A percentile compares a stretch with the other conserved stretches of the same genome.
phyloP scores from a whole-genome alignment of 805 yeast genomes.

The Candida loeiensis region DNA sequence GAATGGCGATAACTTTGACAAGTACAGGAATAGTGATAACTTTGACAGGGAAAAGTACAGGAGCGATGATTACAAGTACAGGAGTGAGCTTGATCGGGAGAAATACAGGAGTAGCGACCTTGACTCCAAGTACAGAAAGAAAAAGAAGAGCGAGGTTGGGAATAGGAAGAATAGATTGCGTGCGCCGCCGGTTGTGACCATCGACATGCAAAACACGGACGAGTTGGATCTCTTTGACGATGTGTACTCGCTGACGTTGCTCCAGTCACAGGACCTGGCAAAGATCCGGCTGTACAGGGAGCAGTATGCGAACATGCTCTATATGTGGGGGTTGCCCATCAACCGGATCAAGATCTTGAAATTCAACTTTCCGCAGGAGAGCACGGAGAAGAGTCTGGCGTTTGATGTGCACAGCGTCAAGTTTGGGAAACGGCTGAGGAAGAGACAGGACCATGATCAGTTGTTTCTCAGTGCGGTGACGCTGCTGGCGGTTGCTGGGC shows the following conservation, averaged over 20 bases:
- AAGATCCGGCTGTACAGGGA: constrained; percentile 47
- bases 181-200: constrained; percentile 32
- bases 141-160: background rate
- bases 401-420: constrained; percentile 34
- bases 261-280: constrained; percentile 35
- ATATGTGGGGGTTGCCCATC: constrained; percentile 81
- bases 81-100: too few species aligned
- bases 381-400: constrained; percentile 15
- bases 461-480: constrained; percentile 24
- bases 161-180: constrained; percentile 8
- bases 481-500: constrained; percentile 19
- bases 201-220: constrained; percentile 46
- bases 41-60: too few species aligned
- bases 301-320: constrained; percentile 74
- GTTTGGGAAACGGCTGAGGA: constrained; percentile 27
- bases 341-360: constrained; percentile 75
- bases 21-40: too few species aligned
- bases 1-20: too few species aligned
- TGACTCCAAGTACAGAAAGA: background rate
- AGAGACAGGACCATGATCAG: constrained; percentile 17
- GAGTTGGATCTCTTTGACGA: constrained; percentile 44
- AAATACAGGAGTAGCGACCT: too few species aligned
- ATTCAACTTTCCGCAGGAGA: constrained; percentile 47
- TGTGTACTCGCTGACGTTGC: constrained; percentile 36
- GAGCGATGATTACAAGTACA: too few species aligned